phyloP scores from a whole-genome alignment of 495 filamentous ascomycete species.

The Penicillium canescens region DNA sequence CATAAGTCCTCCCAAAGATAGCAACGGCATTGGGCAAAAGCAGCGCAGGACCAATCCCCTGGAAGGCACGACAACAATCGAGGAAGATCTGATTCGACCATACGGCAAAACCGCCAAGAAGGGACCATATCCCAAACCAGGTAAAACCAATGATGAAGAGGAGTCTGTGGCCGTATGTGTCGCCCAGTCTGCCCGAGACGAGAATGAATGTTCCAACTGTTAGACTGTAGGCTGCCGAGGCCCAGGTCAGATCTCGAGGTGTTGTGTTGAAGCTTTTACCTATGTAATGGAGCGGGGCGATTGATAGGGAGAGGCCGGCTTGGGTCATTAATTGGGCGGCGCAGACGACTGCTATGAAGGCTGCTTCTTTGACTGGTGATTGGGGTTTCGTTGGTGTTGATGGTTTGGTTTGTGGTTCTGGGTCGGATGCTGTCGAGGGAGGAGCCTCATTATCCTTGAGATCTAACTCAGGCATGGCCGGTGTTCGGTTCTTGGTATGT shows the following conservation, averaged over 20 bases:
- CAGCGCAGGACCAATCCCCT: constrained; percentile 55
- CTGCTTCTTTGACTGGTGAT: neutral
- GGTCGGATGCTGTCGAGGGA: neutral
- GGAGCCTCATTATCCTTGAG: neutral
- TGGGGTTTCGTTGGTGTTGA: neutral
- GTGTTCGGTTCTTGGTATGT: too few species aligned
- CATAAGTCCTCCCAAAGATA: constrained; percentile 41
- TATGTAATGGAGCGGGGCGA: constrained; percentile 38
- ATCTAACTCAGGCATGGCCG: neutral
- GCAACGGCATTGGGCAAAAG: constrained; percentile 51
- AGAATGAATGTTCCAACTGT: constrained; percentile 68
- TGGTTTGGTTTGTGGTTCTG: neutral
- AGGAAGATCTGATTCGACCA: constrained; percentile 37
- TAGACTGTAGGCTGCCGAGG: constrained; percentile 48
- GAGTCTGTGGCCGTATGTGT: constrained; percentile 61
- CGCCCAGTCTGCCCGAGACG: constrained; percentile 62
- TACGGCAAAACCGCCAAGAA: constrained; percentile 52
- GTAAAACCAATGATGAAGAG: constrained; percentile 59
- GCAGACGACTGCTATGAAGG: neutral
- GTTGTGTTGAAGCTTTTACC: constrained; percentile 12
- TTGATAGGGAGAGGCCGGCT: constrained; percentile 5
- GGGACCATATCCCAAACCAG: constrained; percentile 62
- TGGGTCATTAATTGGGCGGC: constrained; percentile 3
- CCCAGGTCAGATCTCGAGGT: constrained; percentile 43
- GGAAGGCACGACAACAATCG: constrained; percentile 44